These are phyloP conservation scores for Rubia balearica DNA, from an alignment of 305 asterid species.

Conservation along the genomic window DNA sequence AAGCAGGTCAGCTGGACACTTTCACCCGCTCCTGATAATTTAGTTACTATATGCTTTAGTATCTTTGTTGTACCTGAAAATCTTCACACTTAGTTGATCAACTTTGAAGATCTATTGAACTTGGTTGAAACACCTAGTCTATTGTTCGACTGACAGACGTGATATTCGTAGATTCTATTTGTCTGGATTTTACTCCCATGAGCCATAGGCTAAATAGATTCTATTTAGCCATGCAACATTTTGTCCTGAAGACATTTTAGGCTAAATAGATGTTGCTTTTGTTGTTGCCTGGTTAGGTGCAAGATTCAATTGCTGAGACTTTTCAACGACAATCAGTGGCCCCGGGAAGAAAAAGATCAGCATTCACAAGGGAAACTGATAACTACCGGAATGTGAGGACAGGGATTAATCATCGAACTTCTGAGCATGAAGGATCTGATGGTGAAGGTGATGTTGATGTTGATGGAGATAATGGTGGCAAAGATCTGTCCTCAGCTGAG, in stretches of 20 bases:
- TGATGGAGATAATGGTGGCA: conserved; percentile 58
- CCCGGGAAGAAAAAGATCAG: conserved; percentile 71
- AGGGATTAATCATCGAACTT: conserved; percentile 44
- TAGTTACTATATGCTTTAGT: neutral
- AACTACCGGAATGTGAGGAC: conserved; percentile 54
- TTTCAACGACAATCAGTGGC: conserved; percentile 86
- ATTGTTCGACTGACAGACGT: conserved; percentile 6
- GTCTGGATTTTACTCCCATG: neutral
- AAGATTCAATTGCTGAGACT: conserved; percentile 86
- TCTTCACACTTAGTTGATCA: neutral
- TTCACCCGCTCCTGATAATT: neutral
- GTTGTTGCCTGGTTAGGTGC: conserved; percentile 50
- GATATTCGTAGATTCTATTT: neutral
- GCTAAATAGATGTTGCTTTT: conserved; percentile 3
- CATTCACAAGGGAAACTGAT: conserved; percentile 50
- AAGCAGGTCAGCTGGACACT: conserved; percentile 46
- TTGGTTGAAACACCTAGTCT: neutral
- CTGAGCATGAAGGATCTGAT: conserved; percentile 63
- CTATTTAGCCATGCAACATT: neutral
- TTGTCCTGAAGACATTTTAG: neutral
- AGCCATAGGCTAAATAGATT: too few relatives aligned
- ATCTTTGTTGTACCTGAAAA: neutral
- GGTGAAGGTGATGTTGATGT: conserved; percentile 79
- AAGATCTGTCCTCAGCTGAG: conserved; percentile 82
- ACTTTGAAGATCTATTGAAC: neutral